Percentiles rank a stretch among this genome's conserved stretches.
Conservation (phyloP, 192 early-diverging fungal species). For the Coemansia interrupta region DNA sequence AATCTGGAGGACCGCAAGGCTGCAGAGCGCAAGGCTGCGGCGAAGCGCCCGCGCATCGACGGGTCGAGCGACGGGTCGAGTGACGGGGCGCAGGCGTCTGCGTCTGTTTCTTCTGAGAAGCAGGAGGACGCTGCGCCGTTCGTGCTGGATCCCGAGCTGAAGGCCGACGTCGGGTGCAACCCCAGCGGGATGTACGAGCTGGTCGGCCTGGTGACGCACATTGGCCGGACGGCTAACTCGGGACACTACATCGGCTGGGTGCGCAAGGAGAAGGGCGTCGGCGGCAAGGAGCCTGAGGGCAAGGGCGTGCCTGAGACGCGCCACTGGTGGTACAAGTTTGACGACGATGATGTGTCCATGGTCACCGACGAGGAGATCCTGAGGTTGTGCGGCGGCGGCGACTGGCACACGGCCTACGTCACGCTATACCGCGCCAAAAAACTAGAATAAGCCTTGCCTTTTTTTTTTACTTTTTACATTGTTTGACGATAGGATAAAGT, state of each 20-base stretch:
- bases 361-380: constrained; percentile 82
- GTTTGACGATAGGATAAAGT: not conserved
- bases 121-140: constrained; percentile 16
- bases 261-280: constrained; percentile 61
- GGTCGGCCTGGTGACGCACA: constrained; percentile 89
- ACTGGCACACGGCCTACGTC: constrained; percentile 85
- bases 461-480: not conserved
- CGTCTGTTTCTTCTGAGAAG: not conserved
- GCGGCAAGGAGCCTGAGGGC: constrained; percentile 47
- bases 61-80: too few relatives aligned
- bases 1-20: constrained; percentile 69
- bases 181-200: constrained; percentile 90
- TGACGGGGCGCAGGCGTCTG: too few relatives aligned
- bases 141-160: constrained; percentile 66
- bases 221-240: constrained; percentile 89
- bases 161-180: constrained; percentile 78
- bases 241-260: constrained; percentile 97
- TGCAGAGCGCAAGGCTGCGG: constrained; percentile 52
- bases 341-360: constrained; percentile 90
- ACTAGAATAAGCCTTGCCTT: constrained; percentile 37
- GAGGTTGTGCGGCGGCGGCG: constrained; percentile 87
- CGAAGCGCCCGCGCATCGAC: too few relatives aligned
- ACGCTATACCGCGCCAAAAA: constrained; percentile 80
- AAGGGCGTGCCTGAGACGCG: constrained; percentile 26
- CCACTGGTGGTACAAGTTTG: constrained; percentile 87